Evolutionary conservation across 2,329 filamentous ascomycete species (phyloP), one percentile per base, ranked within the genome.

Genomic region (Penicillium glabrum): DNA sequence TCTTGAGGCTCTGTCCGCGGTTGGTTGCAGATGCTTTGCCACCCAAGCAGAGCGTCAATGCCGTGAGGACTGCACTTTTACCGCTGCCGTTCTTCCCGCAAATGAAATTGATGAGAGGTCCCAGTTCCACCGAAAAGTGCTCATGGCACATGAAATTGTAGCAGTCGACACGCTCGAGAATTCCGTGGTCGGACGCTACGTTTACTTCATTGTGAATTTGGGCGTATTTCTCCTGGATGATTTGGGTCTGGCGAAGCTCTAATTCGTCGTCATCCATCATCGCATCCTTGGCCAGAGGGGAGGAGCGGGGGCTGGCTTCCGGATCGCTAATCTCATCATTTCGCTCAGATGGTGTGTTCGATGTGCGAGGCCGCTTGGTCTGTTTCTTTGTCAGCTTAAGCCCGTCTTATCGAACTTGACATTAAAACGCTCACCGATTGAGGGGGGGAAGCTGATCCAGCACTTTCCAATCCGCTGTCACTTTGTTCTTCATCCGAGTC

Each of bases 31-130:
- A 91, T 2, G 95, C 93, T 74, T 97, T 98, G 21, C 90, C 93
- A 58, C 95, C 95, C n/a, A 99, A 81, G 69, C 95, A 98, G 33
- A 99, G 82, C 0, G 92, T 96, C 62, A 99, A 85, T 5, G 92
- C 95, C 0, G 95, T 98, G 27, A 99, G 79, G 14, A 98, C 89
- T 3, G 95, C 95, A 72, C 95, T 99, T 79, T 99, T 99, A 35
- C 95, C 95, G 71, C 93, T 98, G 31, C 95, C 95, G 71, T 99
- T 99, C 73, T 96, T 92, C 16, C 95, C 95, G 54, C 97, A 93
- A 60, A 99, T 93, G 75, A 99, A 99, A 75, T 99, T 99, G 74
- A 99, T 96, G 37, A 97, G 80, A 0, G 95, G 95, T 0, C 95
- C 95, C n/a, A 99, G 81, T 55, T 89, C 84, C 58, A 96, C 89